Evolutionary conservation across 2,329 filamentous ascomycete species (phyloP).

Genomic region (Arthrobotrys megalospora): DNA sequence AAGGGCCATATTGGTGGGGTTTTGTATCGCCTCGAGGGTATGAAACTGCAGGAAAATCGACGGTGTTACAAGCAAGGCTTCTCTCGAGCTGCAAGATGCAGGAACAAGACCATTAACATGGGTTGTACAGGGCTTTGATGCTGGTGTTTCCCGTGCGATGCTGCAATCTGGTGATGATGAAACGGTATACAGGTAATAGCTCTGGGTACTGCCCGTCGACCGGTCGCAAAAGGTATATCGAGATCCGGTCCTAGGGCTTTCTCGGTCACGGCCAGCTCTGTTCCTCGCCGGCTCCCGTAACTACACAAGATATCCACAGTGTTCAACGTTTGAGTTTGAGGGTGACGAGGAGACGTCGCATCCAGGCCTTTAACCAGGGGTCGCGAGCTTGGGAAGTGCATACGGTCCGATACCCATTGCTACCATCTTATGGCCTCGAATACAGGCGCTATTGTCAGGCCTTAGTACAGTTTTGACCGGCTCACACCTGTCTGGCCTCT

Average conservation of each 20-base stretch:
- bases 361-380: too few relatives aligned
- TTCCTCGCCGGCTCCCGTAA: neutral
- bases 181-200: slow-evolving; percentile 30
- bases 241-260: slow-evolving; percentile 5
- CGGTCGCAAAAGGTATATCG: slow-evolving; percentile 4
- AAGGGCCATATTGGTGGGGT: slow-evolving; percentile 38
- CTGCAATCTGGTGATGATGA: slow-evolving; percentile 27
- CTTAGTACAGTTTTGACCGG: too few relatives aligned
- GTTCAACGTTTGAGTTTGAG: too few relatives aligned
- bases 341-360: too few relatives aligned
- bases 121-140: slow-evolving; percentile 30
- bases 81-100: slow-evolving; percentile 46
- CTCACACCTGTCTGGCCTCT: too few relatives aligned
- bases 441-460: too few relatives aligned
- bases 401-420: neutral
- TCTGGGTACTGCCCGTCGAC: slow-evolving; percentile 5
- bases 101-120: slow-evolving; percentile 37
- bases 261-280: slow-evolving; percentile 1
- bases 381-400: too few relatives aligned
- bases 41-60: slow-evolving; percentile 47
- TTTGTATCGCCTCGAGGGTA: slow-evolving; percentile 33
- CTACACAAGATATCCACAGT: neutral
- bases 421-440: neutral
- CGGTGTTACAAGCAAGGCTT: slow-evolving; percentile 35
- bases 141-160: slow-evolving; percentile 20